Base-by-base conservation (phyloP, 169 alveolate genomes). In the Cryptosporidium meleagridis region DNA sequence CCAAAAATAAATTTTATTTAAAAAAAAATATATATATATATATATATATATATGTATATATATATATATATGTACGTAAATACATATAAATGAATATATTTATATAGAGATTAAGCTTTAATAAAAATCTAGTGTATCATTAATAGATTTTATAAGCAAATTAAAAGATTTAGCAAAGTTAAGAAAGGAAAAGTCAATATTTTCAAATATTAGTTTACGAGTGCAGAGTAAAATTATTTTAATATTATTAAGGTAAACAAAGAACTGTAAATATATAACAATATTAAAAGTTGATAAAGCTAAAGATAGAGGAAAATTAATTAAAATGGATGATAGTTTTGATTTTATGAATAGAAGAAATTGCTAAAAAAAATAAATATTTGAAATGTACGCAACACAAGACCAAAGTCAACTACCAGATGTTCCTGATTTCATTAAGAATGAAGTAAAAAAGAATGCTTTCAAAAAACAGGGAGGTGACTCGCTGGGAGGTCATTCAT, bases 351-450 rank as follows among this genome's bases (percentile, higher is more conserved):
- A 48, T 14, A 48, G 3, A 48, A 48, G 21, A 48, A 26, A 26
- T 2, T n/a, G 1, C 18, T 16, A 55, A 23, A 21, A n/a, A 7
- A 8, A 8, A 26, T 5, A 23, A 55, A 21, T 55, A 26, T 8
- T 23, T n/a, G 67, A 55, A 26, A 55, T 55, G 67, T 55, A 55
- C 6, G 67, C 67, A 3, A 55, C 67, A 23, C 37, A 55, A 3
- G 67, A 55, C 26, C 67, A 55, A 55, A 55, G 67, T 4, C 52
- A 67, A 41, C 12, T 67, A 14, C 85, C 85, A 26, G 85, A 33
- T 16, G 69, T 72, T 26, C 69, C 85, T 16, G 85, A 72, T 52
- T 72, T 48, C 85, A 72, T 72, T 9, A 72, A 72, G 37, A 53
- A 72, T 31, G 53, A 26, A n/a, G 52, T 48, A 14, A 62, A 35